Conservation (phyloP, 2,329 filamentous ascomycete genomes). For the Drechslera avenae region DNA sequence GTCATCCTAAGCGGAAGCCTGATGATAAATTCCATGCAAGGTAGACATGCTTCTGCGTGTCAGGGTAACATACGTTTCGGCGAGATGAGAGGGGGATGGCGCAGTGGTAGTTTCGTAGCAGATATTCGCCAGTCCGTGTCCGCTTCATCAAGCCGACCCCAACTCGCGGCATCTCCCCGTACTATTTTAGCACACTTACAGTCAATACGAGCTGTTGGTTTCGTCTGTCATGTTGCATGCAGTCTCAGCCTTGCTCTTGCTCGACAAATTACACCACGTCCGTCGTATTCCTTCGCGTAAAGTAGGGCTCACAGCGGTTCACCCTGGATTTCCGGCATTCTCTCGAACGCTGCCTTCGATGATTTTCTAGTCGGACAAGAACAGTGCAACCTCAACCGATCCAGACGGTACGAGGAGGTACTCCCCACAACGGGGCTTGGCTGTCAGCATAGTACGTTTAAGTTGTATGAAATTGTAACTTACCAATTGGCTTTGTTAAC, state of each 20-base stretch:
- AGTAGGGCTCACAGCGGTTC: not conserved
- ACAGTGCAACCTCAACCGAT: not conserved
- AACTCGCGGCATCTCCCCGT: not conserved
- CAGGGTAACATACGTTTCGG: too few relatives aligned
- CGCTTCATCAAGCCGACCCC: slow-evolving; percentile 5
- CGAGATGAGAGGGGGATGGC: not conserved
- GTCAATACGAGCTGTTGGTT: not conserved
- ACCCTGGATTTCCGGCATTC: not conserved
- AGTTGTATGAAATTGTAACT: too few relatives aligned
- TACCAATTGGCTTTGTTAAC: too few relatives aligned
- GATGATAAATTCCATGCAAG: too few relatives aligned
- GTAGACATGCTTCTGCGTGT: too few relatives aligned
- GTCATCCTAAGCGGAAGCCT: too few relatives aligned
- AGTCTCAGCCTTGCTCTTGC: not conserved
- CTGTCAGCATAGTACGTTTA: too few relatives aligned
- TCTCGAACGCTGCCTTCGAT: slow-evolving; percentile 1
- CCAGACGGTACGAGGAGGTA: slow-evolving; percentile 5
- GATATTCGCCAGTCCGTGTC: not conserved
- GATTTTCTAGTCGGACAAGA: not conserved
- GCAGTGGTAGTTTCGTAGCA: not conserved
- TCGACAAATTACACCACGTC: slow-evolving; percentile 1
- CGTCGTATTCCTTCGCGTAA: not conserved
- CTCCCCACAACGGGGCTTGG: not conserved
- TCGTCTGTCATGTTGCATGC: not conserved
- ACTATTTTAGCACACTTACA: not conserved